These are phyloP conservation scores for Rutstroemia sp. DNA, from an alignment of 2,329 filamentous ascomycete genomes.

Conservation along the genomic window DNA sequence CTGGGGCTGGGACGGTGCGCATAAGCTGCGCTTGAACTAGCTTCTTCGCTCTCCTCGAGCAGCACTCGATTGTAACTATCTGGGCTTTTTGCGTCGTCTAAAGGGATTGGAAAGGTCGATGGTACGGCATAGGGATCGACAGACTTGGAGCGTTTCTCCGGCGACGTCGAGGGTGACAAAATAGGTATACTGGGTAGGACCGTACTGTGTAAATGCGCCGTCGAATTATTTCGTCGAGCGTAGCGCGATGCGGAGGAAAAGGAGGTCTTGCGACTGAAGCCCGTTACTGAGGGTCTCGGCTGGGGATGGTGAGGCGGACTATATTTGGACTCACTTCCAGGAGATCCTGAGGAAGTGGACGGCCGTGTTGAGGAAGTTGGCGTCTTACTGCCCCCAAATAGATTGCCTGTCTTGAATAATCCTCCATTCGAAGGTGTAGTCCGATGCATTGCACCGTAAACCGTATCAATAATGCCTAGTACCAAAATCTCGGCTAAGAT, in stretches of 20 bases:
- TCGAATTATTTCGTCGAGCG: constrained; percentile 36
- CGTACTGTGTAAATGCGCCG: constrained; percentile 11
- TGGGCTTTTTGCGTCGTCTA: constrained; percentile 2
- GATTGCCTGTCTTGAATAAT: constrained; percentile 15
- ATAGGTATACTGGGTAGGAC: constrained; percentile 1
- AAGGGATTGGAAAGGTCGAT: not conserved
- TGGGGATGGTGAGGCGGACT: constrained; percentile 7
- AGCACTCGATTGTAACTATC: constrained; percentile 19
- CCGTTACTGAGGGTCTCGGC: constrained; percentile 35
- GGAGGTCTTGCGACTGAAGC: constrained; percentile 46
- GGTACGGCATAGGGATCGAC: constrained; percentile 13
- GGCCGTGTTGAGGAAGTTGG: constrained; percentile 21
- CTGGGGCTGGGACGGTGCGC: not conserved
- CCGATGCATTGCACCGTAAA: constrained; percentile 12
- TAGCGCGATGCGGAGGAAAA: constrained; percentile 36
- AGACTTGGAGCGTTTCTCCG: constrained; percentile 18
- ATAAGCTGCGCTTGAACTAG: constrained; percentile 1
- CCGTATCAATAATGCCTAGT: not conserved
- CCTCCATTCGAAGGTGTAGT: constrained; percentile 12
- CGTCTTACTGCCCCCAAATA: constrained; percentile 23
- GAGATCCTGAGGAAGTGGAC: constrained; percentile 23
- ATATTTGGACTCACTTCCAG: constrained; percentile 16
- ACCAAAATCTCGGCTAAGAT: constrained; percentile 8
- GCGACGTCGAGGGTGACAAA: constrained; percentile 8
- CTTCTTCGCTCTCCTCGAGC: constrained; percentile 12